Evolutionary conservation across 306 rosid species (phyloP).

Genomic region (Lablab purpureus): DNA sequence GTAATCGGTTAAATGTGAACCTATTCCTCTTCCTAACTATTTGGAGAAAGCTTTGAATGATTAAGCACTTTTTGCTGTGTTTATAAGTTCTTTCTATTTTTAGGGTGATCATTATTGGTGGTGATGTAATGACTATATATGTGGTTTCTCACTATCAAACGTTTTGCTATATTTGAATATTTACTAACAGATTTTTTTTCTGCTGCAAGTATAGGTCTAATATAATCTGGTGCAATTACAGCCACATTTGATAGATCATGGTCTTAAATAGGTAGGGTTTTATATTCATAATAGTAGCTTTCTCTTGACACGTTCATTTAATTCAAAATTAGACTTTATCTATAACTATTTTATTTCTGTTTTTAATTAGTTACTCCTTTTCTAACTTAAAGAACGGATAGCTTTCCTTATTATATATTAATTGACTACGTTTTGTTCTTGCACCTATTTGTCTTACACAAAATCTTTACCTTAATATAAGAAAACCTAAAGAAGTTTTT

Average conservation of each 20-base stretch:
- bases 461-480: no score
- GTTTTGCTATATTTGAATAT: conserved; percentile 25
- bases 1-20: neutral
- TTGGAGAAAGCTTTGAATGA: conserved; percentile 32
- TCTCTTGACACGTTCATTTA: neutral
- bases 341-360: no score
- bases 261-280: neutral
- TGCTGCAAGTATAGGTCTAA: neutral
- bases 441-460: no score
- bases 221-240: neutral
- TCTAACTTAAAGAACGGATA: no score
- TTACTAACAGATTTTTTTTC: neutral
- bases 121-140: neutral
- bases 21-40: neutral
- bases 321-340: neutral
- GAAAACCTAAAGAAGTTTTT: no score
- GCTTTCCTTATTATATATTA: no score
- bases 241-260: neutral
- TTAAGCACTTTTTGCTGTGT: conserved; percentile 18
- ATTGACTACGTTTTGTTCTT: no score
- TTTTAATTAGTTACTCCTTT: no score
- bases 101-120: neutral
- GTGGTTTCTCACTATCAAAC: neutral
- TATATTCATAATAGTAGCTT: neutral
- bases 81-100: neutral